Evolutionary conservation across 495 filamentous ascomycete genomes (phyloP), one percentile per base, ranked within the genome.

Genomic region (Aspergillus haitiensis): DNA sequence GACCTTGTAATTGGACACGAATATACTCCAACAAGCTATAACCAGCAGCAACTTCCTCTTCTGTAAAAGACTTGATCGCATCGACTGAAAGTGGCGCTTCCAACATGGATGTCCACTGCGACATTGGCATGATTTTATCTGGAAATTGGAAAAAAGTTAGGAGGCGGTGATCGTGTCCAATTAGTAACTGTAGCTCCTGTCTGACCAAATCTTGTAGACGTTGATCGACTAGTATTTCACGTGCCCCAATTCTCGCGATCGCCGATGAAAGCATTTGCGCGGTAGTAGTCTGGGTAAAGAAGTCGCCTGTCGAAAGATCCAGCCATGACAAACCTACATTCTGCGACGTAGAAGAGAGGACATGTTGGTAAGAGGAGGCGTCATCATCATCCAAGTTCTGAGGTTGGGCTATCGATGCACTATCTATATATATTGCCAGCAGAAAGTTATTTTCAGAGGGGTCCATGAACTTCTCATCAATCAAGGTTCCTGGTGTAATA

Each of bases 391-490:
- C 58, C 2, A 61, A 52, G 10, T 63, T 63, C 21, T 64, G 58
- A n/a, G 64, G 57, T n/a, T 37, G 33, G 48, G 66, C 55, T 37
- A 75, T 44, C 11, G 65, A 42, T 7, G 66, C 31, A 6, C 64
- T 52, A 56, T 83, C 76, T 12, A 81, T 56, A 65, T 92, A 83
- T 39, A 96, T 80, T 39, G 89, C 86, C 62, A 98, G 82, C 42
- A 98, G 72, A 69, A 92, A 98, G 68, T 97, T 96, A 70, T 95
- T 96, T 61, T 91, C 86, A 54, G 88, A 92, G 0, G 91, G 88
- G 66, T 97, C 89, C 78, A 98, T 89, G 71, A 97, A 98, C 62
- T 93, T 92, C 72, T 99, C 95, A 70, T 99, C 94, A 64, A 98
- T 96, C 45, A 98, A 74, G 1, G 94, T 99, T 8, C 94, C 94